Conservation (phyloP, 2,329 filamentous ascomycete species). For the Neonectria faginata region DNA sequence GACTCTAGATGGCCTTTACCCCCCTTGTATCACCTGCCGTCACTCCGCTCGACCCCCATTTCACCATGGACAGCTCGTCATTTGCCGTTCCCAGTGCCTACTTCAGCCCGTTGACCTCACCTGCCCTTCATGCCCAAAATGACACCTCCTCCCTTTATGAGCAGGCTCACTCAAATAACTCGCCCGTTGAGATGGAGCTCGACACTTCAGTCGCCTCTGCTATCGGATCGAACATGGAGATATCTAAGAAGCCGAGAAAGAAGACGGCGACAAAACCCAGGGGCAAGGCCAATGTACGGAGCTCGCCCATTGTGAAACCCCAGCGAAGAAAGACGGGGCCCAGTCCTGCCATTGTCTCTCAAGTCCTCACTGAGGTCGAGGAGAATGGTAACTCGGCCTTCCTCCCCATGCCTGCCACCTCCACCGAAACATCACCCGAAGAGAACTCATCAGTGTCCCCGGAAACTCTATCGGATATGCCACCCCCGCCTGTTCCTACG, state of each 20-base stretch:
- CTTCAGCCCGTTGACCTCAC: constrained; percentile 86
- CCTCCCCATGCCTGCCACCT: constrained; percentile 53
- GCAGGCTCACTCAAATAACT: constrained; percentile 58
- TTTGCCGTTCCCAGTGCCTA: constrained; percentile 78
- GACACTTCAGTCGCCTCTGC: constrained; percentile 55
- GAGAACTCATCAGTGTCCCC: constrained; percentile 75
- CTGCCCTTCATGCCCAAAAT: constrained; percentile 74
- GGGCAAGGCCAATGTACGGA: constrained; percentile 67
- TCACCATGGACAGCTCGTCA: constrained; percentile 64
- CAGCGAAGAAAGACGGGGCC: constrained; percentile 65
- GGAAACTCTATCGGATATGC: constrained; percentile 73
- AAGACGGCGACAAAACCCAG: constrained; percentile 64
- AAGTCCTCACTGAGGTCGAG: constrained; percentile 66
- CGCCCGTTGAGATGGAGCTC: constrained; percentile 68
- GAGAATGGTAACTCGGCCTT: constrained; percentile 56
- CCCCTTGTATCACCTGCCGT: constrained; percentile 87
- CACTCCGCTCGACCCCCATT: constrained; percentile 80
- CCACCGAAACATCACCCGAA: constrained; percentile 66
- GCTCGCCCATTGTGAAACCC: constrained; percentile 80
- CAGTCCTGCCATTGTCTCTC: constrained; percentile 67
- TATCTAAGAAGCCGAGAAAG: constrained; percentile 65
- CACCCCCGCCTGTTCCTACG: constrained; percentile 74
- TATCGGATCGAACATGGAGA: constrained; percentile 56
- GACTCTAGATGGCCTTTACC: constrained; percentile 76
- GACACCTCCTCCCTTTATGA: constrained; percentile 39